phyloP scores from a whole-genome alignment of 306 rosid genomes.

The Prosopis cineraria region DNA sequence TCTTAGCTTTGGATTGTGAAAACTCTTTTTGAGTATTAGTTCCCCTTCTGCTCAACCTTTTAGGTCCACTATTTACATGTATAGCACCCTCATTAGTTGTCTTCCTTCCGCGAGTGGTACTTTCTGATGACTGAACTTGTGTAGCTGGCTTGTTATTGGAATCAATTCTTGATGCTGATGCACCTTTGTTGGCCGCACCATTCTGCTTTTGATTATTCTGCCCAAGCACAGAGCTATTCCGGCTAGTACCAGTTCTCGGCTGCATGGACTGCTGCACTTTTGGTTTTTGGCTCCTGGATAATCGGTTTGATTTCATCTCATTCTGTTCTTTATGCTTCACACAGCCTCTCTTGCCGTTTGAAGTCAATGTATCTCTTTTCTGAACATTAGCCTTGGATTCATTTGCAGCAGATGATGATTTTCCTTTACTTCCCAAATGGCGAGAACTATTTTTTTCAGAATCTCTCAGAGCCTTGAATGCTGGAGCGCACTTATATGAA shows the following conservation, averaged over 20 bases:
- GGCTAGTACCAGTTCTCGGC: conserved; percentile 50
- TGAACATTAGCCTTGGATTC: conserved; percentile 58
- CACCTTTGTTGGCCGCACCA: conserved; percentile 49
- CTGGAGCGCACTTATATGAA: conserved; percentile 47
- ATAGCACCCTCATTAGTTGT: conserved; percentile 46
- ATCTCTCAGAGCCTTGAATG: conserved; percentile 45
- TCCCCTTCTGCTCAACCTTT: conserved; percentile 48
- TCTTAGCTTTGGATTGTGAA: conserved; percentile 43
- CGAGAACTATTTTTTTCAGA: conserved; percentile 43
- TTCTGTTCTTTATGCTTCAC: conserved; percentile 52
- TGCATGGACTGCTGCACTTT: conserved; percentile 43
- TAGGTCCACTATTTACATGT: conserved; percentile 48
- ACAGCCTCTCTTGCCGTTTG: conserved; percentile 44
- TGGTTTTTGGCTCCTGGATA: conserved; percentile 50
- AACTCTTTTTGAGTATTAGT: conserved; percentile 48
- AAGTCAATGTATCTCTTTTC: conserved; percentile 45
- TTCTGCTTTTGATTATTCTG: conserved; percentile 45
- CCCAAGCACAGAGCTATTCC: conserved; percentile 52
- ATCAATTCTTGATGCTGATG: conserved; percentile 50
- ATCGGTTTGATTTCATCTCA: conserved; percentile 56
- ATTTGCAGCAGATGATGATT: conserved; percentile 50
- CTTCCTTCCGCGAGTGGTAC: conserved; percentile 27
- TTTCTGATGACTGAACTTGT: conserved; percentile 44
- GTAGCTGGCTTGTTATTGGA: conserved; percentile 47
- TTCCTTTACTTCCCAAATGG: conserved; percentile 57